Evolutionary conservation across 1,139 yeast genomes (phyloP), one percentile per base, ranked within the genome.

Genomic region (Diutina pseudorugosa): DNA sequence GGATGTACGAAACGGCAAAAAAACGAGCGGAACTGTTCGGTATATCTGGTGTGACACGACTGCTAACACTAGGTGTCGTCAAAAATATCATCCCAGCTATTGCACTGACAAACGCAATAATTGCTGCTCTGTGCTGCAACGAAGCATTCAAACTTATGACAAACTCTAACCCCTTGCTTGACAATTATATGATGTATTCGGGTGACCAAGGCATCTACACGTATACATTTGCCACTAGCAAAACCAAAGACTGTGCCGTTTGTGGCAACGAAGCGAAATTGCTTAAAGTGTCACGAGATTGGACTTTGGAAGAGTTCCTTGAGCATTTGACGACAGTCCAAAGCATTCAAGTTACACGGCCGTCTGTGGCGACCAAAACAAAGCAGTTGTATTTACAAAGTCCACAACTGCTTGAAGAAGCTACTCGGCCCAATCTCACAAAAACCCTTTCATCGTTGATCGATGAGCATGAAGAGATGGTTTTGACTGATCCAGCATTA

Each of bases 31-130:
- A 64, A 1, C 66, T 74, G 55, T 89, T 83, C 62, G 75, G 77
- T 4, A 93, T 93, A 51, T 71, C 70, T 12, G 93, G 94, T 0
- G 88, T 93, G 16, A 85, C 94, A 0, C 76, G 79, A 56, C 71
- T 76, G 52, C 73, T 86, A 53, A 83, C 95, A 0, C 75, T 88
- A 54, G 98, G 98, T 0, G 95, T 93, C 50, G 90, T 90, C 51
- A 93, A 93, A 66, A 85, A 85, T 61, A 90, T 93, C 57, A 85
- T 93, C 23, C 98, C 98, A 0, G 93, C 97, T 1, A 87, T 91
- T 53, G 96, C 97, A 0, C 85, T 96, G 1, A 91, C 98, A 0
- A 93, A 93, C 65, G 96, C 98, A 2, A 77, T 93, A 41, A 80
- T 93, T 47, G 96, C 98, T 2, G 96, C 96, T 0, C 77, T 90